Evolutionary conservation across 2,329 filamentous ascomycete genomes (phyloP).

Genomic region (Phaeosphaeria sp.): DNA sequence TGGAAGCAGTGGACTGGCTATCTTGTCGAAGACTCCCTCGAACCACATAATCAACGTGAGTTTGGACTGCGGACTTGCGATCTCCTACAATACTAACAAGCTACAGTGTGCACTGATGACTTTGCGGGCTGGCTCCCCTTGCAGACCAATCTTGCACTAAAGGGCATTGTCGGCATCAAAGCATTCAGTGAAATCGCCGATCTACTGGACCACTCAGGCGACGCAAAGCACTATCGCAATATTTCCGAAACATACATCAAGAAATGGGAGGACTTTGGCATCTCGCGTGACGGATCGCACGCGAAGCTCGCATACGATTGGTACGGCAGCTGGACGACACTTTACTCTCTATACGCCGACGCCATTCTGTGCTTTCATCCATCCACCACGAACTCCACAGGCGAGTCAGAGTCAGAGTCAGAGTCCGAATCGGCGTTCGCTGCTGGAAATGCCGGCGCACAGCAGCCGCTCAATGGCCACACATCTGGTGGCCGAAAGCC

Average conservation of each 20-base stretch:
- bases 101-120: slow-evolving; percentile 76
- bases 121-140: slow-evolving; percentile 80
- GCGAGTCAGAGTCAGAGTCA: no score
- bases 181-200: slow-evolving; percentile 76
- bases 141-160: slow-evolving; percentile 82
- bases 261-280: slow-evolving; percentile 74
- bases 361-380: slow-evolving; percentile 81
- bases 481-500: slow-evolving; percentile 28
- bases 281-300: slow-evolving; percentile 73
- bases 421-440: slow-evolving; percentile 6
- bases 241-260: slow-evolving; percentile 72
- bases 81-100: slow-evolving; percentile 10
- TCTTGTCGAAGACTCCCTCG: slow-evolving; percentile 75
- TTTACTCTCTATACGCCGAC: slow-evolving; percentile 87
- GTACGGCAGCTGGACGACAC: slow-evolving; percentile 81
- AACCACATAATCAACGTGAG: slow-evolving; percentile 74
- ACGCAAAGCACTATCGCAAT: slow-evolving; percentile 67
- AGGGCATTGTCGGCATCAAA: slow-evolving; percentile 82
- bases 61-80: neutral
- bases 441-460: slow-evolving; percentile 13
- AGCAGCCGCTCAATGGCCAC: slow-evolving; percentile 27
- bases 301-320: slow-evolving; percentile 82
- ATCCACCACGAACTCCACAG: slow-evolving; percentile 49
- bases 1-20: slow-evolving; percentile 82
- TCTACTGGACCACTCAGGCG: slow-evolving; percentile 63